Evolutionary conservation across 2,329 filamentous ascomycete species (phyloP), one percentile per base, ranked within the genome.

Genomic region (Aspergillus candidus): DNA sequence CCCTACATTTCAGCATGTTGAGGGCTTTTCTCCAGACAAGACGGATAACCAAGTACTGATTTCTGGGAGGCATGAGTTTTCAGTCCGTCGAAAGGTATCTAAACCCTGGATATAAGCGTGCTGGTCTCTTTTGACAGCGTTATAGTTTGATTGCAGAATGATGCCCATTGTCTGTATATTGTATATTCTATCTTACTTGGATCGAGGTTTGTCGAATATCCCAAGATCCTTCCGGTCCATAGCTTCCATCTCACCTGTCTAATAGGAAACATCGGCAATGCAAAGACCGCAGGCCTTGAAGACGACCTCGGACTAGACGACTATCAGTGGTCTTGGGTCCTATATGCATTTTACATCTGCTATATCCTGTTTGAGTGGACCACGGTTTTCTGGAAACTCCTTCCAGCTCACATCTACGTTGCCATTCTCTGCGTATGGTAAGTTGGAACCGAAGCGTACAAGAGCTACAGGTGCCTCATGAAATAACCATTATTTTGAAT

Each of bases 321-420:
- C 17, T 38, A 42, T 1, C 51, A 59, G 34, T 59, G 54, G 53
- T 46, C 54, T 1, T 59, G 56, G 57, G 50, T 58, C 0, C 35
- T 59, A n/a, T 51, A 55, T 34, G 45, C 53, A 1, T 58, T 59
- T 14, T 58, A 59, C 32, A 56, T 58, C 12, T 54, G 44, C 32
- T 59, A 58, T 15, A 54, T 57, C 15, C 4, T 54, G 14, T 58
- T 59, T 12, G 56, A 58, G 18, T 59, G 57, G 57, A 52, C 53
- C 1, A 55, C 53, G 1, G 43, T 59, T 2, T 27, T 57, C 6
- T 59, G 57, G 54, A 58, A 57, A 22, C 44, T 58, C 10, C 37
- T 59, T 7, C 54, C 57, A 3, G 56, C 57, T 2, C 56, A 59
- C 32, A 44, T 44, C 11, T 58, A 57, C 32, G 33, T 58, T 12